Conservation (phyloP, 352 stramenopile genomes). For the Globisporangium viniferum region DNA sequence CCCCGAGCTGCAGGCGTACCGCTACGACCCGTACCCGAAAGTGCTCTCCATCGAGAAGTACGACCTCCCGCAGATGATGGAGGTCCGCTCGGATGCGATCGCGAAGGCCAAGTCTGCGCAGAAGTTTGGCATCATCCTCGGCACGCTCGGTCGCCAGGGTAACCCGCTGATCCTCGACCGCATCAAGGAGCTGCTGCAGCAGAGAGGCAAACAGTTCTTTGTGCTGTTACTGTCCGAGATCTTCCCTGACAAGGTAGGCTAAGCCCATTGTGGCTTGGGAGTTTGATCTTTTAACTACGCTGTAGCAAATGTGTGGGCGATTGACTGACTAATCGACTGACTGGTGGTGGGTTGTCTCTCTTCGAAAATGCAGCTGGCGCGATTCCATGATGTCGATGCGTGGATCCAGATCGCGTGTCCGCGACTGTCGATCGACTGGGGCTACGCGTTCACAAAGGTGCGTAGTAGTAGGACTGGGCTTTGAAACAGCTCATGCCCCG, state of each 20-base stretch:
- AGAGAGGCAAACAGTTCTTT: constrained; percentile 90
- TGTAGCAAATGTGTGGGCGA: background rate
- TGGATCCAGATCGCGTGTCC: constrained; percentile 99
- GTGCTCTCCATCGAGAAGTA: constrained; percentile 97
- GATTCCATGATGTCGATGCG: constrained; percentile 89
- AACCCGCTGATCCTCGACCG: constrained; percentile 96
- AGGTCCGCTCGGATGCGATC: constrained; percentile 82
- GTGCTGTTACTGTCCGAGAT: constrained; percentile 97
- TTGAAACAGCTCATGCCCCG: background rate
- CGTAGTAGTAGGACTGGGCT: background rate
- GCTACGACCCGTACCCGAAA: constrained; percentile 99
- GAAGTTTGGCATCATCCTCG: constrained; percentile 96
- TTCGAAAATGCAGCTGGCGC: constrained; percentile 56
- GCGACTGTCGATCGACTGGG: constrained; percentile 98
- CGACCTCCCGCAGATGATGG: constrained; percentile 95
- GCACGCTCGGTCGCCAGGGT: constrained; percentile 98
- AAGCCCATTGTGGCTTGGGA: background rate
- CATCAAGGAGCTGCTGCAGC: constrained; percentile 85
- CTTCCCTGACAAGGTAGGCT: constrained; percentile 87
- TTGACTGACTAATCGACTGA: background rate
- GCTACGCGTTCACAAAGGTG: constrained; percentile 93
- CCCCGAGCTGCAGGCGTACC: constrained; percentile 91
- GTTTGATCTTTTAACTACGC: background rate
- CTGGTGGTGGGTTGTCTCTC: background rate
- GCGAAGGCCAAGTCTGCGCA: constrained; percentile 74